Percentiles rank a stretch among this genome's conserved stretches.
Evolutionary conservation across 2,329 filamentous ascomycete genomes (phyloP).

Genomic region (Lasiodiplodia sp.): DNA sequence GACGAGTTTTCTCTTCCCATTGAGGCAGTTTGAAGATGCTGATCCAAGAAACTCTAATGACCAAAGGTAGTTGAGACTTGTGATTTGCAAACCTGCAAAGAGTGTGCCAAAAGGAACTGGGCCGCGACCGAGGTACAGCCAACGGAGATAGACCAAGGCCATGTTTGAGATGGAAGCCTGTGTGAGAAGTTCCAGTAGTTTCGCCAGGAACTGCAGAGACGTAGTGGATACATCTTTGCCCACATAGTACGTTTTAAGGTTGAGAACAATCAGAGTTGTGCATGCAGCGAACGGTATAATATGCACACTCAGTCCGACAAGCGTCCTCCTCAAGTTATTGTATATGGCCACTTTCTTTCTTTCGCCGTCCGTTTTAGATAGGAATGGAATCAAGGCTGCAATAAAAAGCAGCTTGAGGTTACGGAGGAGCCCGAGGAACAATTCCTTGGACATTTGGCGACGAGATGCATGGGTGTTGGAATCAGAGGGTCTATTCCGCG

Average conservation of each 20-base stretch:
- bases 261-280: neutral
- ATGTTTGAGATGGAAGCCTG: neutral
- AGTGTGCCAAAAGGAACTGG: neutral
- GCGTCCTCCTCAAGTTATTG: neutral
- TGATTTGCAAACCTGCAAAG: slow-evolving; percentile 4
- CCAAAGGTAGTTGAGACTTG: neutral
- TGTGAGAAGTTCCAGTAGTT: neutral
- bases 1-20: neutral
- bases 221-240: neutral
- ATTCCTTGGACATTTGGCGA: no score
- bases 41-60: neutral
- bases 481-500: no score
- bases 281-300: neutral
- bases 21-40: neutral
- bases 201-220: neutral
- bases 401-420: neutral
- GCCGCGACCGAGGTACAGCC: neutral
- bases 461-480: no score
- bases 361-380: no score
- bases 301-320: neutral
- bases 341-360: neutral
- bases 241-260: neutral
- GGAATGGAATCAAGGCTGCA: neutral
- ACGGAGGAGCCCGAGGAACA: neutral
- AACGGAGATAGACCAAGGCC: neutral